Evolutionary conservation across 352 stramenopile species (phyloP), one percentile per base, ranked within the genome.

Genomic region (Phytopythium ostracodes): DNA sequence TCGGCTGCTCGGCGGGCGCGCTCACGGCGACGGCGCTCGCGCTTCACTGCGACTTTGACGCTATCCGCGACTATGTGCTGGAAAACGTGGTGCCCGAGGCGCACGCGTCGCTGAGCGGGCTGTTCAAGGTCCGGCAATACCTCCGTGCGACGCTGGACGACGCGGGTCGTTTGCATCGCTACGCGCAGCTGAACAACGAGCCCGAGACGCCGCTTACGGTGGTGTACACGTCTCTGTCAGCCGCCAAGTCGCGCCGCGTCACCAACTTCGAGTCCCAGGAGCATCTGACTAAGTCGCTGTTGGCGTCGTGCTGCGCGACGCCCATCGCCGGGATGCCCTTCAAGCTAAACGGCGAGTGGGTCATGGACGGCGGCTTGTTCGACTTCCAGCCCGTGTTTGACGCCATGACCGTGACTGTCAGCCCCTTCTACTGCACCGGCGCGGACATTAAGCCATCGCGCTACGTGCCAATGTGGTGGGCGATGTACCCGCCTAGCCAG

Each of bases 401-500:
- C 57, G 70, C 65, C 10, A 75, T 80, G 43, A 96, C 87, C 1
- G 70, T 96, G 60, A 92, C 82, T 0, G 70, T 96, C 38, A 94
- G 84, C 52, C 85, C 87, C 24, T 91, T 96, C 68, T 96, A 96
- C 74, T 96, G 83, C 68, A 89, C 84, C 14, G 70, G 76, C n/a
- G 85, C 87, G 8, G 87, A 96, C 66, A 96, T 96, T 64, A 96
- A 96, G 64, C 87, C 88, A 17, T 95, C 84, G 38, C 80, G 86
- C n/a, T 96, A 96, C 61, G 84, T 96, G 62, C 88, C 88, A 2
- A 87, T 96, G 77, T 94, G 87, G 85, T 96, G 88, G 88, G 81
- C 77, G 2, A 3, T 94, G 35, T 77, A 91, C 56, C 87, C 88
- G 22, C 85, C 87, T 0, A 75, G 71, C 10, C 66, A 75, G 44